A percentile compares a stretch with the other conserved stretches of the same genome.
phyloP scores from a whole-genome alignment of 1,284 basidiomycete genomes.

The Sporisorium graminicola region DNA sequence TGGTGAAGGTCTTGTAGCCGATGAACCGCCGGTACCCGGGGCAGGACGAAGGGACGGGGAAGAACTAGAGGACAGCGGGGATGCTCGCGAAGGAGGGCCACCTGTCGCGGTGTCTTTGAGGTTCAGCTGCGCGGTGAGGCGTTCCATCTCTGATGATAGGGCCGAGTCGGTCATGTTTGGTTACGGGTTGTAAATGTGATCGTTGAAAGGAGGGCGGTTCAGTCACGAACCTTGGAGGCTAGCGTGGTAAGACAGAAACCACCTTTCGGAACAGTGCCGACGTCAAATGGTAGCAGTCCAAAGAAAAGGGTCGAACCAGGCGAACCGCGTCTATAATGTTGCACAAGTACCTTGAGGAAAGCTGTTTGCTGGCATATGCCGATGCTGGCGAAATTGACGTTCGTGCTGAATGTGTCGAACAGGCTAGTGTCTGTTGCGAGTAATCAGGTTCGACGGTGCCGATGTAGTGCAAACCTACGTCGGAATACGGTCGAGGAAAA shows the following conservation, averaged over 20 bases:
- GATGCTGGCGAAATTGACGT: neutral
- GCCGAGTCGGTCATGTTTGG: conserved; percentile 30
- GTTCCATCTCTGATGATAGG: conserved; percentile 37
- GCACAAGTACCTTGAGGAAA: too few relatives aligned
- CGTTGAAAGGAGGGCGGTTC: neutral
- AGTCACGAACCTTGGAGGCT: neutral
- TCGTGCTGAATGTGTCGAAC: too few relatives aligned
- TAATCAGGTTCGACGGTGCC: neutral
- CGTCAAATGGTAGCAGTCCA: neutral
- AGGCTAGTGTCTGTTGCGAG: too few relatives aligned
- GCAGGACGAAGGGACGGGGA: conserved; percentile 22
- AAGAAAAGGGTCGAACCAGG: neutral
- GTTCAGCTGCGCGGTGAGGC: conserved; percentile 43
- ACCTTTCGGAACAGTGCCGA: conserved; percentile 3
- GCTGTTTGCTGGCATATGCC: neutral
- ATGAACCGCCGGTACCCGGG: conserved; percentile 22
- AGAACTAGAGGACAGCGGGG: conserved; percentile 7
- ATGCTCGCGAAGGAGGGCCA: conserved; percentile 30
- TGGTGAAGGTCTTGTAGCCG: conserved; percentile 10
- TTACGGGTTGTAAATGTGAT: neutral
- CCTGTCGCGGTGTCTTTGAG: conserved; percentile 46
- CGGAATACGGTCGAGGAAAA: neutral
- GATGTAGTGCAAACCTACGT: neutral
- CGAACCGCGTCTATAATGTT: neutral
- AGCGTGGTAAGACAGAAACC: neutral